These are phyloP conservation scores for Sugiyamaella valdiviana DNA, from an alignment of 805 yeast genomes.

Conservation along the genomic window DNA sequence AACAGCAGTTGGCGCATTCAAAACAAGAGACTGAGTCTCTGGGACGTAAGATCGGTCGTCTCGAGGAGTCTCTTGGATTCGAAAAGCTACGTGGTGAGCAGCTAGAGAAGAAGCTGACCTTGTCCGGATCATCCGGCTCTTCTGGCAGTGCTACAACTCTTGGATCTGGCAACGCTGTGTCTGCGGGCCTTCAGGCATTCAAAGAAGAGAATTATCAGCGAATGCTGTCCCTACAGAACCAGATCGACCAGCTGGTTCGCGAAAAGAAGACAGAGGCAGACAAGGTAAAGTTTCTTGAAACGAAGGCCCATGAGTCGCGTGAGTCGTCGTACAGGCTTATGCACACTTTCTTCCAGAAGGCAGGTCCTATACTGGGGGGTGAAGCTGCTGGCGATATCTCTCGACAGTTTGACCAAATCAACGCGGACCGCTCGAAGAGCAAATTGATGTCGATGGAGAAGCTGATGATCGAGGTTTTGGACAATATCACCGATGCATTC, in stretches of 20 bases:
- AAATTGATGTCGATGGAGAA: constrained; percentile 2
- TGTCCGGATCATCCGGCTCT: not conserved
- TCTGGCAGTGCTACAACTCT: not conserved
- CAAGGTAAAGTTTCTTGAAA: constrained; percentile 8
- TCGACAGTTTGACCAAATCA: not conserved
- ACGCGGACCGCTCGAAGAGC: not conserved
- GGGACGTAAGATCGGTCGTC: not conserved
- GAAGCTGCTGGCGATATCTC: not conserved
- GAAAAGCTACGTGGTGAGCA: constrained; percentile 8
- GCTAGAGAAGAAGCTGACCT: constrained; percentile 9
- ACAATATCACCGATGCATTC: not conserved
- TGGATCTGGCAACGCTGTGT: not conserved
- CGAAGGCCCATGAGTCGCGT: constrained; percentile 1
- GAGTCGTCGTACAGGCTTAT: constrained; percentile 1
- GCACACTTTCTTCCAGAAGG: constrained; percentile 5
- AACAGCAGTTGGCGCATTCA: constrained; percentile 4
- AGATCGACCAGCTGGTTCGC: constrained; percentile 6
- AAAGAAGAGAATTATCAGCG: constrained; percentile 11
- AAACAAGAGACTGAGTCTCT: constrained; percentile 2
- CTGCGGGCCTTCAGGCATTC: constrained; percentile 11
- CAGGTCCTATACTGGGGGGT: constrained; percentile 4
- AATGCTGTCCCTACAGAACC: constrained; percentile 6
- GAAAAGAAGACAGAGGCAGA: constrained; percentile 6
- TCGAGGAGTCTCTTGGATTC: constrained; percentile 9
- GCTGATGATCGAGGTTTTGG: constrained; percentile 3